Percentiles rank a stretch among this genome's conserved stretches.
Evolutionary conservation across 495 filamentous ascomycete genomes (phyloP).

Genomic region (Aspergillus coremiiformis): DNA sequence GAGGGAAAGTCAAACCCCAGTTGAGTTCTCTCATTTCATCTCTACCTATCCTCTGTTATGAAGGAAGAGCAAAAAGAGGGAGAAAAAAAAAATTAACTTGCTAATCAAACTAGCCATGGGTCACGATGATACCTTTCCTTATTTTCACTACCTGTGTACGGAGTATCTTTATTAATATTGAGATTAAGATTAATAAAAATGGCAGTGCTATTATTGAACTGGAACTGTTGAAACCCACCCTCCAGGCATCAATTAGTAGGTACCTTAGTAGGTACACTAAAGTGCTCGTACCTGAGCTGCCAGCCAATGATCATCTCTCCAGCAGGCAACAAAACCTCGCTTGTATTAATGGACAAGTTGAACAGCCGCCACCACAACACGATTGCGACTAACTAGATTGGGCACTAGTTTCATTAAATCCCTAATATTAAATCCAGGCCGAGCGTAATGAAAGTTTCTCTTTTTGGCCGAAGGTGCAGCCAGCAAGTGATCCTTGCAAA

Average conservation of each 20-base stretch:
- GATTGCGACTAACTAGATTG: slow-evolving; percentile 1
- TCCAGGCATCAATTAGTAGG: slow-evolving; percentile 13
- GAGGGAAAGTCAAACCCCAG: not conserved
- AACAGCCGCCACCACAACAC: slow-evolving; percentile 13
- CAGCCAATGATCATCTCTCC: slow-evolving; percentile 21
- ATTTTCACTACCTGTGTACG: no score
- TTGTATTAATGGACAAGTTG: slow-evolving; percentile 21
- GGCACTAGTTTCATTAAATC: slow-evolving; percentile 15
- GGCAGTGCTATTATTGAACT: slow-evolving; percentile 7
- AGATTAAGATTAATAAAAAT: not conserved
- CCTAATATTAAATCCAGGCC: not conserved
- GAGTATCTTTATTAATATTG: not conserved
- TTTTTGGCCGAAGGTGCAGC: not conserved
- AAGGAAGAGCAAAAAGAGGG: not conserved
- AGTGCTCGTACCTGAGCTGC: slow-evolving; percentile 19
- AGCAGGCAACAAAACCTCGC: slow-evolving; percentile 24
- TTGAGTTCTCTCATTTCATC: not conserved
- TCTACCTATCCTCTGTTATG: not conserved
- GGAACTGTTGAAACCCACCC: slow-evolving; percentile 12
- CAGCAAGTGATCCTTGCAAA: slow-evolving; percentile 3
- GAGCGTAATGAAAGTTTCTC: not conserved
- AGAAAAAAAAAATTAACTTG: not conserved
- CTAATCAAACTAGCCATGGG: not conserved
- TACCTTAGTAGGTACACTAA: no score
- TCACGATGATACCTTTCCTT: not conserved